phyloP scores from a whole-genome alignment of 352 stramenopile species.

The Phytophthora citrophthora region DNA sequence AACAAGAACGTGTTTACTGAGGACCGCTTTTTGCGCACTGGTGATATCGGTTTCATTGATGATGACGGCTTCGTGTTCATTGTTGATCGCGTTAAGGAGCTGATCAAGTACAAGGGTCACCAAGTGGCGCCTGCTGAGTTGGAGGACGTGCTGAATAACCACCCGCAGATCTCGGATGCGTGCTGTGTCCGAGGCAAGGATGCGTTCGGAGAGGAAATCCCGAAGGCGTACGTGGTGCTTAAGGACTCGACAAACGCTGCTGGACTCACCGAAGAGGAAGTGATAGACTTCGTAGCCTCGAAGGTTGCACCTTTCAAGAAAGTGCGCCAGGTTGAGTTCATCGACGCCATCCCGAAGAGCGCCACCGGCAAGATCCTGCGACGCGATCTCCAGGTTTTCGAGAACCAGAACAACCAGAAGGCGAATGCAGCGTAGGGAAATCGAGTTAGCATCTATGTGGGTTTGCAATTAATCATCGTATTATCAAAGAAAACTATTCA shows the following conservation, averaged over 20 bases:
- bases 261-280: constrained; percentile 61
- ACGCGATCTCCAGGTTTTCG: constrained; percentile 66
- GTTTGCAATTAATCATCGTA: constrained; percentile 16
- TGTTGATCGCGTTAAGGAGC: constrained; percentile 92
- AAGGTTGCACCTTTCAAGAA: constrained; percentile 90
- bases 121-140: constrained; percentile 93
- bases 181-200: constrained; percentile 72
- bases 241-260: constrained; percentile 46
- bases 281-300: constrained; percentile 86
- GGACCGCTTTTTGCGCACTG: constrained; percentile 87
- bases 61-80: constrained; percentile 93
- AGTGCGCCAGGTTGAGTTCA: constrained; percentile 88
- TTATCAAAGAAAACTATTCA: constrained; percentile 8
- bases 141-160: constrained; percentile 88
- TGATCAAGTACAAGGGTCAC: constrained; percentile 96
- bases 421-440: constrained; percentile 11
- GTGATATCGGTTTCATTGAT: constrained; percentile 92
- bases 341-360: constrained; percentile 86
- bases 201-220: constrained; percentile 84
- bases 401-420: constrained; percentile 42
- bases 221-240: constrained; percentile 90
- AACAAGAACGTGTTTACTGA: constrained; percentile 80
- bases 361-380: constrained; percentile 92
- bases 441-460: background rate
- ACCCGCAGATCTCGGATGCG: constrained; percentile 82